Base-by-base conservation (phyloP, 768 basidiomycete species). In the Mycena filopes region DNA sequence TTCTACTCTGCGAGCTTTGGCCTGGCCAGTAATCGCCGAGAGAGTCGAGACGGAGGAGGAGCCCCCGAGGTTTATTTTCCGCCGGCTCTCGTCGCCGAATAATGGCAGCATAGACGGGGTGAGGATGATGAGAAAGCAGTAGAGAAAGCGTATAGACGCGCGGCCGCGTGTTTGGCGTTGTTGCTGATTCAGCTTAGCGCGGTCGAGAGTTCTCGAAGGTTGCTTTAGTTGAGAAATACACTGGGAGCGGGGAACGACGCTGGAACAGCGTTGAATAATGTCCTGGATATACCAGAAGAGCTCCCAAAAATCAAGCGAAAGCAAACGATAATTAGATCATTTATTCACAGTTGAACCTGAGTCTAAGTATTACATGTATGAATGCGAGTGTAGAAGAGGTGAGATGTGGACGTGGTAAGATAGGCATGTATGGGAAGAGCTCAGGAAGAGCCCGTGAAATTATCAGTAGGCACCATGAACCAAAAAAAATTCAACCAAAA, bases 31-130 rank as follows among this genome's bases (percentile, higher is more conserved):
- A 71, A 95, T 84, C 38, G 84, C 78, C 16, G 83, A 76, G 43
- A 88, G 84, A 0, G 86, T 84, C 8, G 86, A 71, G 2, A 81
- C 82, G 21, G 83, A 75, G 0, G 81, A 83, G 1, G 84, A 75
- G 2, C 93, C 93, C 18, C 93, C 93, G 21, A 94, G 84, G 73
- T 94, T 94, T 68, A 94, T 94, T 70, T 84, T 82, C 46, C 89
- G 84, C 59, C 87, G 82, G 46, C 79, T 77, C 55, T 89, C 84
- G 70, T 82, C 80, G 40, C 81, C 83, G 69, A 88, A 87, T 47
- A 87, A 51, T 18, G 83, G 82, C 57, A 82, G 72, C 77, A 81
- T 81, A 56, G 55, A 65, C 62, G 36, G 16, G 2, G 43, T 36
- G 23, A 28, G 41, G 13, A 40, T n/a, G 31, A 26, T 3, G 36